Base-by-base conservation (phyloP, 2,329 filamentous ascomycete genomes). In the Colletotrichum sp. region DNA sequence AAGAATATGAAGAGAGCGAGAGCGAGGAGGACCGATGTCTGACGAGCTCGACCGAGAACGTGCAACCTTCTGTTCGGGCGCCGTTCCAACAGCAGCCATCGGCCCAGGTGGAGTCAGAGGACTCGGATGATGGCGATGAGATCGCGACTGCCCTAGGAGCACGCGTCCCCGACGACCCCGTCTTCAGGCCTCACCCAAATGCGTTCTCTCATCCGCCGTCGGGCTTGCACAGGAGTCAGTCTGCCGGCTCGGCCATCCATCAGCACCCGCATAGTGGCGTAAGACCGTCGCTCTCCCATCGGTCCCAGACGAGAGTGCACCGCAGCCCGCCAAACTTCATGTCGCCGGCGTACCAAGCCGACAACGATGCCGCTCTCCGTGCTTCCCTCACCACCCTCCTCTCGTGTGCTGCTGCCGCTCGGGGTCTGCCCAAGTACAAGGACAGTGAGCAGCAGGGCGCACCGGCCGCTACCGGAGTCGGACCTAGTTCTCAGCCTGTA, bases 341-440 rank as follows among this genome's bases (percentile, higher is more conserved):
- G 82, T 93, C 94, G 0, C 93, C 95, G 2, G 91, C 92, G 5
- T 92, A 95, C 80, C 95, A 95, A 79, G 93, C 95, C 64, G 96
- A 99, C 80, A 96, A 99, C 80, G 97, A 99, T 80, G 97, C 96
- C 34, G 97, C 96, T 3, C 89, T 99, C 13, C 93, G 97, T 38
- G 96, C 97, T 24, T 98, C 95, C 65, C 89, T 99, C n/a, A 98
- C 96, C 1, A 99, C 97, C 0, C 90, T 99, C 15, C 91, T 99
- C 15, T 98, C 96, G n/a, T 98, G 95, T 81, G 96, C 96, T 0
- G 96, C 96, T 5, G 97, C 96, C 1, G 97, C 96, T 2, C 92
- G 97, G 58, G 94, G 94, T 6, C 88, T 97, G 18, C 92, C 94
- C 1, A 98, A 97, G 82, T 86, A 88, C 18, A 87, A 88, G 65